Percentiles rank a stretch among this genome's conserved stretches.
Conservation (phyloP, 2,329 filamentous ascomycete genomes). For the Aspergillus sp. region DNA sequence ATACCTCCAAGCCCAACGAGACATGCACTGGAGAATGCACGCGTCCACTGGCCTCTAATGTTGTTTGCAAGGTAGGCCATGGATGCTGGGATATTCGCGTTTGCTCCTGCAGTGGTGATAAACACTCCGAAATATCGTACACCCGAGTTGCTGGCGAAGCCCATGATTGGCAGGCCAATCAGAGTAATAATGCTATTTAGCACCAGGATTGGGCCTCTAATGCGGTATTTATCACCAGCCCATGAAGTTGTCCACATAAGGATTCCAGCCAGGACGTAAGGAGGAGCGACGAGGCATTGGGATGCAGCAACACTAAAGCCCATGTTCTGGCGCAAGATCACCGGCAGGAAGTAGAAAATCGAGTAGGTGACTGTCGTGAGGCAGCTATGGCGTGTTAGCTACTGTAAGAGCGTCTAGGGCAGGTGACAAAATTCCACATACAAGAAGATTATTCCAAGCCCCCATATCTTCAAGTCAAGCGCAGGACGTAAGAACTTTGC, state of each 20-base stretch:
- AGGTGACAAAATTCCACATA: no score
- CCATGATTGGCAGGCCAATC: conserved; percentile 73
- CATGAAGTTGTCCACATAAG: conserved; percentile 65
- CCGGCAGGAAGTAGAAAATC: conserved; percentile 76
- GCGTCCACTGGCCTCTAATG: conserved; percentile 85
- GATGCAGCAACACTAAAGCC: conserved; percentile 65
- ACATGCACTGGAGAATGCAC: conserved; percentile 75
- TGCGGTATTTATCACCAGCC: conserved; percentile 67
- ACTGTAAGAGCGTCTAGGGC: no score
- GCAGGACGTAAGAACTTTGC: conserved; percentile 53
- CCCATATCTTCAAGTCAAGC: conserved; percentile 59
- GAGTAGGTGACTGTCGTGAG: conserved; percentile 58
- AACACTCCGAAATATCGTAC: conserved; percentile 77
- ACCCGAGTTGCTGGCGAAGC: conserved; percentile 61
- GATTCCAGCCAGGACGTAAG: conserved; percentile 67
- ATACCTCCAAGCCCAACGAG: conserved; percentile 77
- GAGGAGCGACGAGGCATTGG: conserved; percentile 73
- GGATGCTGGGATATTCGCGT: conserved; percentile 74
- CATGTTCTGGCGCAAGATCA: conserved; percentile 68
- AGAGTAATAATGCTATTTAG: conserved; percentile 69
- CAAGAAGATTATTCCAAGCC: conserved; percentile 43
- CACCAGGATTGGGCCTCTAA: conserved; percentile 69
- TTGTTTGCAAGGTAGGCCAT: conserved; percentile 87
- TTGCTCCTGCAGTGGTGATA: conserved; percentile 72
- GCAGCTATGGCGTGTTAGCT: no score